These are phyloP conservation scores for Penicillium maclennaniae DNA, from an alignment of 495 filamentous ascomycete genomes.

Conservation along the genomic window DNA sequence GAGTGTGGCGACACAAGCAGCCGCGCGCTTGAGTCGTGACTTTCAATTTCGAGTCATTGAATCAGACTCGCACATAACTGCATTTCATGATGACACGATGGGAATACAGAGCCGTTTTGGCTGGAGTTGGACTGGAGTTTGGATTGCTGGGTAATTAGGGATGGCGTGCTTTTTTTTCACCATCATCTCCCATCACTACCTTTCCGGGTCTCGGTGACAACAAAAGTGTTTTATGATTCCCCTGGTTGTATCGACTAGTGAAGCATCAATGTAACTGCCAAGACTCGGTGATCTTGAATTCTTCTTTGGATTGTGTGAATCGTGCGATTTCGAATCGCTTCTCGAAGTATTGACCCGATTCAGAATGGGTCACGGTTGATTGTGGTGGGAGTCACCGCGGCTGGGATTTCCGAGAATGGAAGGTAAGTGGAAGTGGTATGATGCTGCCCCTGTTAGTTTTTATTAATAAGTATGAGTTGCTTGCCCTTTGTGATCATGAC, in stretches of 20 bases:
- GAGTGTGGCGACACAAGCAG: neutral
- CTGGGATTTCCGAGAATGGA: neutral
- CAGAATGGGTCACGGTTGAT: no score
- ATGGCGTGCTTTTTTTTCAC: conserved; percentile 1
- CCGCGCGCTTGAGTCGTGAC: no score
- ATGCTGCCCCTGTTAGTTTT: neutral
- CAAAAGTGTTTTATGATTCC: conserved; percentile 26
- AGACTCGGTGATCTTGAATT: conserved; percentile 20
- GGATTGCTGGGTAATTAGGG: neutral
- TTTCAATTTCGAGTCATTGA: no score
- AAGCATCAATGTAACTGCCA: conserved; percentile 30
- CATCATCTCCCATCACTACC: conserved; percentile 19
- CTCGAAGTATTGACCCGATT: no score
- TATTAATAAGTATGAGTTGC: neutral
- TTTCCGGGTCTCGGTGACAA: conserved; percentile 25
- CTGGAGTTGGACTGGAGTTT: conserved; percentile 1
- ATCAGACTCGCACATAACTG: neutral
- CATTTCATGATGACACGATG: conserved; percentile 21
- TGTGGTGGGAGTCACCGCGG: no score
- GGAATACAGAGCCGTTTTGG: conserved; percentile 9
- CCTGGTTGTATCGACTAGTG: conserved; percentile 13
- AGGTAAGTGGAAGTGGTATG: neutral
- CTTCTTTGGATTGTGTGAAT: neutral
- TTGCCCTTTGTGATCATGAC: neutral
- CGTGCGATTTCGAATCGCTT: no score